A percentile compares a stretch with the other conserved stretches of the same genome.
Evolutionary conservation across 257 asterid genomes (phyloP).

Genomic region (Mitragyna speciosa): DNA sequence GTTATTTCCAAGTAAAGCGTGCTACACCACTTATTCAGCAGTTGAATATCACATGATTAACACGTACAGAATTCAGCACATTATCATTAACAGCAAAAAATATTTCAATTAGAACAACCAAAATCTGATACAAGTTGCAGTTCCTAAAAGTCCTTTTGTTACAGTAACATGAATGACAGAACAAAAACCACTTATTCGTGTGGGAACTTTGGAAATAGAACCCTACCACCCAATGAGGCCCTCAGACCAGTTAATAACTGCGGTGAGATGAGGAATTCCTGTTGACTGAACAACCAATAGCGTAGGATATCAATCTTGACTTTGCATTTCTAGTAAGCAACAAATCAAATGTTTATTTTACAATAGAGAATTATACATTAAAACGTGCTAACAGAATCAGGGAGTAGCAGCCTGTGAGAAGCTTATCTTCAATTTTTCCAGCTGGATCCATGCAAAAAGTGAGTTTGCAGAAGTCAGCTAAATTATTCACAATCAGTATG

Average conservation of each 20-base stretch:
- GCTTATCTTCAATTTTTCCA: background rate
- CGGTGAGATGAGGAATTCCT: background rate
- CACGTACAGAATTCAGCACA: background rate
- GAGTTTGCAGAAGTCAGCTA: background rate
- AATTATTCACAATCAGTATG: background rate
- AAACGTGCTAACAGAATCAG: background rate
- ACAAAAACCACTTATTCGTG: background rate
- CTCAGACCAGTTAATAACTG: background rate
- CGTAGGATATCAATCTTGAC: background rate
- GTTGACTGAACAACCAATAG: background rate
- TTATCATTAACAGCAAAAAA: background rate
- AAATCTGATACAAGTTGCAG: background rate
- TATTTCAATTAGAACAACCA: background rate
- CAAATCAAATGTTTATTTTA: background rate
- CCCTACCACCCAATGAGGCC: background rate
- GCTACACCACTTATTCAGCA: background rate
- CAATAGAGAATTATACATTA: background rate
- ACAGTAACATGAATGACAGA: background rate
- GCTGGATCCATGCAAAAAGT: background rate
- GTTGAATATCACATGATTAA: background rate
- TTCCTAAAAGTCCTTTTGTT: background rate
- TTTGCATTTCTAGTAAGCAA: background rate
- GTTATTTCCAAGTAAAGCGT: slow-evolving; percentile 3
- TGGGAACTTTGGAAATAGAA: background rate
- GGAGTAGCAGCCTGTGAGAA: background rate